Evolutionary conservation across 331 rosid genomes (phyloP).

Genomic region (Spiraea crenata): DNA sequence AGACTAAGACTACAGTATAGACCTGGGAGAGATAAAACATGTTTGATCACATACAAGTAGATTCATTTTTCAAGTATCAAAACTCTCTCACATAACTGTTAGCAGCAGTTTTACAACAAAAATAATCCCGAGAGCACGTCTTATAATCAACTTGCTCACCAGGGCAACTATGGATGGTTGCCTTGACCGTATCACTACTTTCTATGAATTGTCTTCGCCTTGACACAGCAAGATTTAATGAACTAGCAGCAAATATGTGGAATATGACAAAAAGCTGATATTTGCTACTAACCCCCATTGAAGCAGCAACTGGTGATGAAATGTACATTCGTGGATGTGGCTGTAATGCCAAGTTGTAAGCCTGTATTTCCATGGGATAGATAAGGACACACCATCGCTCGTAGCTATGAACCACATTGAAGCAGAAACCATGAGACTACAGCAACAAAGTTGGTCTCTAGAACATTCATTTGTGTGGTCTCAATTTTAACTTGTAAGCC

Average conservation of each 20-base stretch:
- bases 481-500: constrained; percentile 83
- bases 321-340: constrained; percentile 27
- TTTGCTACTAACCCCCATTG: constrained; percentile 1
- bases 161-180: constrained; percentile 14
- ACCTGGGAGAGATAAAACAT: too few species aligned
- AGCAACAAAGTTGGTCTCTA: constrained; percentile 2
- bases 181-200: constrained; percentile 3
- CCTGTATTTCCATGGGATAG: constrained; percentile 81
- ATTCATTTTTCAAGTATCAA: background rate
- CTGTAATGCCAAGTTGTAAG: constrained; percentile 66
- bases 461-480: constrained; percentile 34
- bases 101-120: constrained; percentile 7
- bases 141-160: background rate
- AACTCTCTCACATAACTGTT: background rate
- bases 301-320: constrained; percentile 11
- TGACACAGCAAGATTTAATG: constrained; percentile 13
- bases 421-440: constrained; percentile 15
- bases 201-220: constrained; percentile 13
- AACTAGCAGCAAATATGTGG: constrained; percentile 24
- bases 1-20: too few species aligned
- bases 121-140: background rate
- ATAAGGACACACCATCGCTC: constrained; percentile 33
- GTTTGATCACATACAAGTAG: background rate
- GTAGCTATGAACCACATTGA: background rate
- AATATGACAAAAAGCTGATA: constrained; percentile 10